A percentile compares a stretch with the other conserved stretches of the same genome.
Evolutionary conservation across 257 asterid species (phyloP).

Genomic region (Capsicum pubescens): DNA sequence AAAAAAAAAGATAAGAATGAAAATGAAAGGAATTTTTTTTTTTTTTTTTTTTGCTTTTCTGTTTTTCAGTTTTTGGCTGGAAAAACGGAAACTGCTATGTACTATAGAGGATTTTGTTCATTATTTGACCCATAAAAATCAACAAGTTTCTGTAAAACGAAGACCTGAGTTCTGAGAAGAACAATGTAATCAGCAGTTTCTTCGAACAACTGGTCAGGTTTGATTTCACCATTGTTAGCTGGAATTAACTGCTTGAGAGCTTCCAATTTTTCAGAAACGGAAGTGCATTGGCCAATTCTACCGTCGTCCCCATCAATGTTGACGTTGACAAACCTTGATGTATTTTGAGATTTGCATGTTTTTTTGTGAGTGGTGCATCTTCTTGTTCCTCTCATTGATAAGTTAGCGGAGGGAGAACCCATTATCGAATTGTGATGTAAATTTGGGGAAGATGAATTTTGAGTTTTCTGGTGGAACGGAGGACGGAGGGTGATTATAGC

Average conservation of each 20-base stretch:
- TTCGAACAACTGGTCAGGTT: slow-evolving; percentile 64
- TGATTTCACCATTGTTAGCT: slow-evolving; percentile 40
- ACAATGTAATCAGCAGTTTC: slow-evolving; percentile 86
- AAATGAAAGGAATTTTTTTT: background rate
- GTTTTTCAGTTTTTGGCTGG: slow-evolving; percentile 22
- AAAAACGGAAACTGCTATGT: background rate
- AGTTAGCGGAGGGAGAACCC: slow-evolving; percentile 50
- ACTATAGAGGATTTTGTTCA: slow-evolving; percentile 50
- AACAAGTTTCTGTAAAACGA: slow-evolving; percentile 71
- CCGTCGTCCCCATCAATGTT: background rate
- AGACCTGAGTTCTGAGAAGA: slow-evolving; percentile 68
- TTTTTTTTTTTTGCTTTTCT: background rate
- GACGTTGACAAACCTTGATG: slow-evolving; percentile 25
- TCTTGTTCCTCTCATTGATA: slow-evolving; percentile 42
- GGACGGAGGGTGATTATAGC: background rate
- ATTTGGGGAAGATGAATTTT: background rate
- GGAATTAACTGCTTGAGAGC: slow-evolving; percentile 74
- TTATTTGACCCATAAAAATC: slow-evolving; percentile 56
- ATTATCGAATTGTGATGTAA: slow-evolving; percentile 28
- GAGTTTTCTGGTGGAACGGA: background rate
- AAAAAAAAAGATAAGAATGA: slow-evolving; percentile 13
- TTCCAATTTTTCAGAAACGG: slow-evolving; percentile 69
- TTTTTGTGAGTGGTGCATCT: slow-evolving; percentile 42
- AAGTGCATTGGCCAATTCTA: slow-evolving; percentile 22
- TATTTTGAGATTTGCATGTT: slow-evolving; percentile 36